These are phyloP conservation scores for Mucor indicus DNA, from an alignment of 371 early-diverging fungal species.

Conservation along the genomic window DNA sequence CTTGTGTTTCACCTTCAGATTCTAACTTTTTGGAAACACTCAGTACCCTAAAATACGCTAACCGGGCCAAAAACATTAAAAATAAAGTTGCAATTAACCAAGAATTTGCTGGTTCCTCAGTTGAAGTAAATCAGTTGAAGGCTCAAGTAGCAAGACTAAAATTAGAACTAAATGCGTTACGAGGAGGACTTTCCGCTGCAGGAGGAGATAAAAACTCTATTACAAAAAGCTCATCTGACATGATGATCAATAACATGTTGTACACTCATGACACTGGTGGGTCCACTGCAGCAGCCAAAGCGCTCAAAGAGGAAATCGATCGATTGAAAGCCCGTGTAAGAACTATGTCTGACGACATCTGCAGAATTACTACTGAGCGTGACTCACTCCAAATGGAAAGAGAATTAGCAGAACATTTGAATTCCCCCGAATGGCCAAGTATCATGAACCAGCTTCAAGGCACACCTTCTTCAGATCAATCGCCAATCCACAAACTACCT, in stretches of 20 bases:
- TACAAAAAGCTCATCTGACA: conserved; percentile 5
- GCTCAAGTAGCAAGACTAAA: conserved; percentile 65
- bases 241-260: conserved; percentile 16
- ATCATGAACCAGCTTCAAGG: conserved; percentile 7
- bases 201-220: conserved; percentile 5
- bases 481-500: conserved; percentile 17
- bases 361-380: conserved; percentile 49
- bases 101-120: conserved; percentile 45
- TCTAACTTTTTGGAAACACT: conserved; percentile 83
- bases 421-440: conserved; percentile 14
- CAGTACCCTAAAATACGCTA: conserved; percentile 90
- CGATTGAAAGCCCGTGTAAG: conserved; percentile 47
- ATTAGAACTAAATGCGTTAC: conserved; percentile 52
- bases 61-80: conserved; percentile 82
- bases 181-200: conserved; percentile 11
- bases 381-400: conserved; percentile 54
- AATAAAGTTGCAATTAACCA: conserved; percentile 61
- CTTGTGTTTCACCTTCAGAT: conserved; percentile 83
- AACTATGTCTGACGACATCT: conserved; percentile 45
- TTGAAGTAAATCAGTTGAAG: conserved; percentile 65
- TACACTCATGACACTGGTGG: conserved; percentile 21
- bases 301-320: conserved; percentile 44
- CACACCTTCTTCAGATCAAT: background rate
- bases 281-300: conserved; percentile 34
- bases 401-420: conserved; percentile 24